Base-by-base conservation (phyloP, 176 grass and related monocot species). In the Carex pumila region DNA sequence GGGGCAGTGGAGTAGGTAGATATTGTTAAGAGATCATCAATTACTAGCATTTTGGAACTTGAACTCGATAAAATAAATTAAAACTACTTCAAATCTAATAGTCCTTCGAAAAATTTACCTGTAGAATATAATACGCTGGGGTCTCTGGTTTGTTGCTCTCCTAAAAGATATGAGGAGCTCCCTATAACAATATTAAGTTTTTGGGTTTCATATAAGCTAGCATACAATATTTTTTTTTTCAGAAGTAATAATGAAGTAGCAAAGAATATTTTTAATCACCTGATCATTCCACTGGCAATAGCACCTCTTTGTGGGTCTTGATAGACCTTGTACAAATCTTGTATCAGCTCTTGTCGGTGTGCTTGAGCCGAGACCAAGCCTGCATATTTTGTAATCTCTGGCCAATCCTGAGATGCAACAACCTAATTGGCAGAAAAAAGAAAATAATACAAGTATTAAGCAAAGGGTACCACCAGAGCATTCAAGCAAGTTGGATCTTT, bases 361-460 rank as follows among this genome's bases (percentile, higher is more conserved):
- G 91, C 65, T 47, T 98, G 95, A 49, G 95, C 95, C 83, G 90
- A 94, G 61, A 98, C 95, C 71, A 98, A 88, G 54, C 95, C 92
- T 30, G 95, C 92, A 86, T 98, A 98, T 79, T 94, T 98, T 59
- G 95, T 98, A 31, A 98, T 87, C 87, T 98, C 95, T 8, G 95
- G 95, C 92, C 95, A 98, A 88, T 98, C 95, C 37, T 93, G 95
- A 66, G 95, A 94, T 2, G 95, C 92, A 58, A 98, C 95, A 82
- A 98, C 95, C 95, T 97, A 59, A 81, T 90, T 53, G 45, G 15
- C 59, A 70, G 69, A 36, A 75, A 59, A 71, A 47, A 30, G 0
- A 82, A 17, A 74, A 54, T 6, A n/a, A 3, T 0, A 29, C 60
- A 5, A 25, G 32, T 50, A 14, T 67, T 12, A 18, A 2, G 45